Conservation (phyloP, 2,329 filamentous ascomycete genomes). For the Coniochaeta sp. region DNA sequence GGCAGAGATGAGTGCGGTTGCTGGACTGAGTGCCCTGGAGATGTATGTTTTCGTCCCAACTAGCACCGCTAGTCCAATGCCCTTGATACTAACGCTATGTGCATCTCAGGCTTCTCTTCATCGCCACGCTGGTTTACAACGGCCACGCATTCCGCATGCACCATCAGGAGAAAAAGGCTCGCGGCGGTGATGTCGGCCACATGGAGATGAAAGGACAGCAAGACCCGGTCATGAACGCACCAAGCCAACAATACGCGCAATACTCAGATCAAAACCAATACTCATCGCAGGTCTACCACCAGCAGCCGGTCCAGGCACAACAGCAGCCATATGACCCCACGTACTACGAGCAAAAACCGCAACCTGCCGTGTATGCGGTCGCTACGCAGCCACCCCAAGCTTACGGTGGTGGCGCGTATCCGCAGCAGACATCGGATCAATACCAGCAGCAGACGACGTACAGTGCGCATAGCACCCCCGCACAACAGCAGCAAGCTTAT, state of each 20-base stretch:
- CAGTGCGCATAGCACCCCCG: conserved; percentile 6
- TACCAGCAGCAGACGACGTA: conserved; percentile 5
- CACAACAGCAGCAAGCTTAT: conserved; percentile 7
- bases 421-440: conserved; percentile 5
- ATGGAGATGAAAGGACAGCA: conserved; percentile 21
- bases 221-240: conserved; percentile 3
- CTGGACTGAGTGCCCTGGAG: conserved; percentile 20
- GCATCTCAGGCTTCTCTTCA: conserved; percentile 11
- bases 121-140: conserved; percentile 16
- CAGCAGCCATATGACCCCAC: conserved; percentile 4
- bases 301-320: conserved; percentile 1
- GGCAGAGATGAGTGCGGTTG: conserved; percentile 19
- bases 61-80: neutral
- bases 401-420: neutral
- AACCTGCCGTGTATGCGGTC: neutral
- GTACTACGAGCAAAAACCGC: conserved; percentile 1
- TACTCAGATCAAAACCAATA: conserved; percentile 13
- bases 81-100: neutral
- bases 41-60: conserved; percentile 12
- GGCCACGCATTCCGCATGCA: conserved; percentile 20
- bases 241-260: conserved; percentile 7
- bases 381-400: neutral
- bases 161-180: conserved; percentile 11
- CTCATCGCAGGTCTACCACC: conserved; percentile 9
- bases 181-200: conserved; percentile 11